Evolutionary conservation across 1,284 basidiomycete species (phyloP), one percentile per base, ranked within the genome.

Genomic region (Cryptococcus hybrid): DNA sequence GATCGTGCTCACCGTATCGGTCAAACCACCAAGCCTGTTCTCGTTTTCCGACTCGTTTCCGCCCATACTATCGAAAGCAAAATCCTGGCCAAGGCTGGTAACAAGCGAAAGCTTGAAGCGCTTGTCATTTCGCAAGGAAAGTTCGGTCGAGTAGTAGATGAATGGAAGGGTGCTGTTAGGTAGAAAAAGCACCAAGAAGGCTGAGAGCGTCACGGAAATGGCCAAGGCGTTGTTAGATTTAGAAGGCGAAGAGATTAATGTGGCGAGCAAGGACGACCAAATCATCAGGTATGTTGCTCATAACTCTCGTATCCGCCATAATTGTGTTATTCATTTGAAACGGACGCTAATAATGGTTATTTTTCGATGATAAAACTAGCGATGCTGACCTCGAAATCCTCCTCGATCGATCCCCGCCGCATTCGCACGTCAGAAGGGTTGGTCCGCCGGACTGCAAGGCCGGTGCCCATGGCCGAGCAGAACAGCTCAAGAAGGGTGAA

Each of bases 1-100:
- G 95, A 96, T 70, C 85, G 94, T 38, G 94, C 92, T 0, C 94
- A 98, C 76, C 86, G 94, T 5, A 98, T 97, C 58, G 94, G 94
- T 2, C 94, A 96, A 78, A 94, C 86, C 15, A 87, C n/a, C n/a
- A 44, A 82, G 64, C 90, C 90, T 1, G 90, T 94, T 54, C 82
- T 94, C 48, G 86, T 96, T 56, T 96, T 92, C 81, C 84, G 93
- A 40, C 82, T 97, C 0, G 86, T 96, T 38, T 88, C 85, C 38
- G 67, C 69, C 34, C 68, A 92, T 76, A 96, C 93, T 0, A 84
- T 97, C 62, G 94, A 98, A 80, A 89, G 88, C 47, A 88, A 86
- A 73, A 93, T 97, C 67, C 87, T 97, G 82, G 85, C 92, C 70
- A 85, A 88, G 37, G 94, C 94, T 0, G 85, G 85, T 7, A 89